Evolutionary conservation across 352 stramenopile species (phyloP).

Genomic region (Globisporangium sylvaticum): DNA sequence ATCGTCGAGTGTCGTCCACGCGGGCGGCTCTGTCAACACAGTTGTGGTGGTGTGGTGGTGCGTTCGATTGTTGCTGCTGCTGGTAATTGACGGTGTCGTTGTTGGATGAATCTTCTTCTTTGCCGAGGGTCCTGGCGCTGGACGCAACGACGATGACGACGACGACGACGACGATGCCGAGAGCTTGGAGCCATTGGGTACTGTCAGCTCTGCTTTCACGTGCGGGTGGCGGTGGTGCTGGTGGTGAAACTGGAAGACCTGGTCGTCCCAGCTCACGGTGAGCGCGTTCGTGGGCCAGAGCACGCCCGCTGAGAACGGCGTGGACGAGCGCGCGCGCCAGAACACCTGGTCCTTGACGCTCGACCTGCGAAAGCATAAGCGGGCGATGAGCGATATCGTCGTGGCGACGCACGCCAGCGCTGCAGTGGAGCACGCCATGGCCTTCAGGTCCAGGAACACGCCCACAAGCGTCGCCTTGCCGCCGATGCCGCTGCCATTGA

Average conservation of each 20-base stretch:
- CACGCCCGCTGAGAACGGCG: slow-evolving; percentile 5
- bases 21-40: no score
- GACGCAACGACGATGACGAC: no score
- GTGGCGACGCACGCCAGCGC: not conserved
- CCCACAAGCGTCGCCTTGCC: slow-evolving; percentile 1
- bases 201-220: no score
- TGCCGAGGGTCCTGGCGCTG: no score
- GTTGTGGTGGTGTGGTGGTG: no score
- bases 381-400: not conserved
- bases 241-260: not conserved
- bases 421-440: not conserved
- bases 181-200: no score
- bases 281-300: slow-evolving; percentile 9
- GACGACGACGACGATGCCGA: no score
- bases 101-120: no score
- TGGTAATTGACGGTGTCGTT: no score
- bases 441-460: slow-evolving; percentile 12
- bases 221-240: no score
- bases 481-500: not conserved
- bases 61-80: no score
- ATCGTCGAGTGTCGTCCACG: not conserved
- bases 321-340: slow-evolving; percentile 7
- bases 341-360: not conserved
- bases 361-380: not conserved
- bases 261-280: slow-evolving; percentile 13